phyloP scores from a whole-genome alignment of 352 stramenopile genomes.

The Pythium phragmiticola region DNA sequence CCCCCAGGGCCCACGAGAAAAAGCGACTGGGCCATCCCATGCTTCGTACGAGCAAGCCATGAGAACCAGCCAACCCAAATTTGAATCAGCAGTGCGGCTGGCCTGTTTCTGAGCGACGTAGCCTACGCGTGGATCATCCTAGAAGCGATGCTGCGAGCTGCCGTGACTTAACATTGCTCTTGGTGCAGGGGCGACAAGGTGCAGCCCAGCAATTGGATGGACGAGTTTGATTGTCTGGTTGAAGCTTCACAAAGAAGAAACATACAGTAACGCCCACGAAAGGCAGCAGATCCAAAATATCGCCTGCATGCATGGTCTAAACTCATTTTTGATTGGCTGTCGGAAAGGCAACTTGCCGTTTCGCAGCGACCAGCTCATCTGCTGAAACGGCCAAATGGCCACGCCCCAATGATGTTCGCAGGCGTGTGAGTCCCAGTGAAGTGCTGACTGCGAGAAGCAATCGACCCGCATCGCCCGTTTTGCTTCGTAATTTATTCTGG shows the following conservation, averaged over 20 bases:
- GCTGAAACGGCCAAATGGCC: slow-evolving; percentile 1
- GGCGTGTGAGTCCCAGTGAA: no score
- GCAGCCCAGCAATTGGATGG: neutral
- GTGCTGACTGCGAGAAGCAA: no score
- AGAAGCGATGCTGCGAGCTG: neutral
- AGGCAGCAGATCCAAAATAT: neutral
- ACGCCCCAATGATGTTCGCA: no score
- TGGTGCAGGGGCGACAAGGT: neutral
- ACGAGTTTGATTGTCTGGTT: neutral
- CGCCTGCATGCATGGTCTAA: no score
- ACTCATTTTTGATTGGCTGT: slow-evolving; percentile 10
- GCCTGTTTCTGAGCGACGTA: slow-evolving; percentile 2
- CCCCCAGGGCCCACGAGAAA: neutral
- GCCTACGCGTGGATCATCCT: slow-evolving; percentile 8
- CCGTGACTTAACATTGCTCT: slow-evolving; percentile 4
- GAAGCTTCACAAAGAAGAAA: slow-evolving; percentile 5
- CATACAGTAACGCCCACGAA: neutral
- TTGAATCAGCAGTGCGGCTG: neutral
- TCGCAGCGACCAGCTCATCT: slow-evolving; percentile 8
- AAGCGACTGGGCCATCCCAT: neutral
- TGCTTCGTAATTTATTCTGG: no score
- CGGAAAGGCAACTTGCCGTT: slow-evolving; percentile 12
- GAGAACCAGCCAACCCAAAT: neutral
- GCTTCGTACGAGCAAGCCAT: neutral
- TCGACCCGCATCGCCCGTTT: no score